Evolutionary conservation across 306 rosid species (phyloP).

Genomic region (Dryas alaskensis): DNA sequence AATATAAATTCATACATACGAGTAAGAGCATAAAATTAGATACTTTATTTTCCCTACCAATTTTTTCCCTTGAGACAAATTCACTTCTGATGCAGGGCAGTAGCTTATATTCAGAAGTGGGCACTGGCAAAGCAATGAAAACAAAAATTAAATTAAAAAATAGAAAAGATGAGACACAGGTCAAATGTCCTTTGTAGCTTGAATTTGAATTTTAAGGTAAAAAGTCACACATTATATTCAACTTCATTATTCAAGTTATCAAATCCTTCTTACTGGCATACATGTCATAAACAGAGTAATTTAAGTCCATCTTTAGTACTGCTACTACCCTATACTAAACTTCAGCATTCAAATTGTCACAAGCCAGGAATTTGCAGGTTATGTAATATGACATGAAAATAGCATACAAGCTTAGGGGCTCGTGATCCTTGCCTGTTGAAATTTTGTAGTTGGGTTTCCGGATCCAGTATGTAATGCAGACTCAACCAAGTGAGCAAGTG

Average conservation of each 20-base stretch:
- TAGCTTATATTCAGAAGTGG: constrained; percentile 54
- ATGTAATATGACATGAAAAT: not conserved
- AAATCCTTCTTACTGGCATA: not conserved
- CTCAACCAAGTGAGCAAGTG: constrained; percentile 44
- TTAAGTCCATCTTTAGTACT: not conserved
- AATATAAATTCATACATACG: constrained; percentile 4
- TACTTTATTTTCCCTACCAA: constrained; percentile 35
- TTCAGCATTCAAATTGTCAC: not conserved
- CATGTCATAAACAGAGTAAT: not conserved
- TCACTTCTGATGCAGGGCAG: constrained; percentile 55
- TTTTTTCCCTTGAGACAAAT: constrained; percentile 46
- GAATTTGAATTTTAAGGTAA: not conserved
- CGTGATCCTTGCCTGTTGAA: constrained; percentile 42
- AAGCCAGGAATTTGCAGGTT: not conserved
- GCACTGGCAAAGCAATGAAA: constrained; percentile 36
- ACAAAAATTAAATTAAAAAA: constrained; percentile 1
- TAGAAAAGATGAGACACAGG: not conserved
- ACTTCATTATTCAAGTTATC: not conserved
- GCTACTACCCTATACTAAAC: not conserved
- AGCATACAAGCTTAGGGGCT: constrained; percentile 9
- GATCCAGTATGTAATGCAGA: constrained; percentile 33
- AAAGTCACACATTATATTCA: not conserved
- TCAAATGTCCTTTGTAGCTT: constrained; percentile 8
- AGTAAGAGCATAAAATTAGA: constrained; percentile 1
- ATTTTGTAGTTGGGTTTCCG: constrained; percentile 34